These are phyloP conservation scores for Sporisorium sorghi DNA, from an alignment of 1,284 basidiomycete species.

Conservation along the genomic window DNA sequence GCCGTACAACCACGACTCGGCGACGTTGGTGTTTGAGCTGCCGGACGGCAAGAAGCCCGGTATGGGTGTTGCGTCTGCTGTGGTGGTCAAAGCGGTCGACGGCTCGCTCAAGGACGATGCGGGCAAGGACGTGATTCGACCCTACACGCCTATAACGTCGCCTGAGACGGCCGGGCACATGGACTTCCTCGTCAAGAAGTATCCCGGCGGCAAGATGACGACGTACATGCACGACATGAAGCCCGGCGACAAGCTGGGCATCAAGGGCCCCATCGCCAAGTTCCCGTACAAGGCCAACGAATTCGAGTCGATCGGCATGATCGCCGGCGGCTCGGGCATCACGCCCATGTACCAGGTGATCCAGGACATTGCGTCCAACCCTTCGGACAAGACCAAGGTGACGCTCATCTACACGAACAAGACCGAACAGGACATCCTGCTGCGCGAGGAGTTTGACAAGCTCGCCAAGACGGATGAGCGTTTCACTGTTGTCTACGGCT, in stretches of 20 bases:
- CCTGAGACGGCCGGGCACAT: constrained; percentile 62
- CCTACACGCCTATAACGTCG: constrained; percentile 69
- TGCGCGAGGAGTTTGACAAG: constrained; percentile 82
- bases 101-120: constrained; percentile 76
- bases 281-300: constrained; percentile 68
- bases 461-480: constrained; percentile 67
- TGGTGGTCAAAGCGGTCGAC: constrained; percentile 72
- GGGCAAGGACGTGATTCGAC: constrained; percentile 86
- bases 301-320: constrained; percentile 81
- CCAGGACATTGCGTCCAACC: constrained; percentile 69
- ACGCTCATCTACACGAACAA: constrained; percentile 92
- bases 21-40: constrained; percentile 86
- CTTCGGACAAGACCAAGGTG: constrained; percentile 93
- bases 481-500: constrained; percentile 85
- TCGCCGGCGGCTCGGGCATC: constrained; percentile 87
- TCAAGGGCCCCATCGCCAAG: constrained; percentile 77
- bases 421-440: constrained; percentile 88
- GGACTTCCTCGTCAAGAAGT: constrained; percentile 82
- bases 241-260: constrained; percentile 82
- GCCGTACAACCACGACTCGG: constrained; percentile 92
- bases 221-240: constrained; percentile 72
- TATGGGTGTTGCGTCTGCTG: constrained; percentile 77
- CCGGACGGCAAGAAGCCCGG: constrained; percentile 83
- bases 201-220: constrained; percentile 69
- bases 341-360: constrained; percentile 70